Evolutionary conservation across 805 yeast genomes (phyloP).

Genomic region (Pichia sporocuriosa): DNA sequence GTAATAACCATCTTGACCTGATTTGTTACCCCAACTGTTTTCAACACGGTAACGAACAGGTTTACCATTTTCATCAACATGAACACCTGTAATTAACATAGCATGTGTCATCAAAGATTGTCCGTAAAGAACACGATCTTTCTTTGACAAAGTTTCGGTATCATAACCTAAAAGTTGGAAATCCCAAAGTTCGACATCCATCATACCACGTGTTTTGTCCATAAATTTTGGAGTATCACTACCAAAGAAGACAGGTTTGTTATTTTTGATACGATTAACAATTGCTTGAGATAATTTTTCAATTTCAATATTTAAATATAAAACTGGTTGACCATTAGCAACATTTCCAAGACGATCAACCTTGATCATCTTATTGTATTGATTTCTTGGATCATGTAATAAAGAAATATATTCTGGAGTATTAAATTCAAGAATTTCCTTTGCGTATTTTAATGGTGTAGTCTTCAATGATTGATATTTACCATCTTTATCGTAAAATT

Average conservation of each 20-base stretch:
- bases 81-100: slow-evolving; percentile 79
- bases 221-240: slow-evolving; percentile 80
- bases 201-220: slow-evolving; percentile 57
- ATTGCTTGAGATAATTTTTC: slow-evolving; percentile 53
- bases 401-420: slow-evolving; percentile 52
- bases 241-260: slow-evolving; percentile 83
- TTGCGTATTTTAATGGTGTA: slow-evolving; percentile 62
- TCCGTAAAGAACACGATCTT: slow-evolving; percentile 61
- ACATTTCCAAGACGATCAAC: slow-evolving; percentile 75
- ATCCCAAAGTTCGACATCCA: slow-evolving; percentile 67
- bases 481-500: slow-evolving; percentile 64
- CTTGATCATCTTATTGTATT: slow-evolving; percentile 52
- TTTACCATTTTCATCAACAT: slow-evolving; percentile 53
- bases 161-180: slow-evolving; percentile 49
- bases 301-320: slow-evolving; percentile 63
- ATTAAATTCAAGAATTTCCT: slow-evolving; percentile 46
- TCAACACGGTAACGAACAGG: slow-evolving; percentile 69
- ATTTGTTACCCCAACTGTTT: slow-evolving; percentile 70
- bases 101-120: slow-evolving; percentile 87
- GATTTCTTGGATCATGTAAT: slow-evolving; percentile 78
- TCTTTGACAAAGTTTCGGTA: slow-evolving; percentile 45
- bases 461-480: slow-evolving; percentile 39
- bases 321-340: slow-evolving; percentile 59
- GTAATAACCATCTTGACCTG: slow-evolving; percentile 62
- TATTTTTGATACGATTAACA: slow-evolving; percentile 58